phyloP scores from a whole-genome alignment of 2,329 filamentous ascomycete species.

The Trichophyton equinum region DNA sequence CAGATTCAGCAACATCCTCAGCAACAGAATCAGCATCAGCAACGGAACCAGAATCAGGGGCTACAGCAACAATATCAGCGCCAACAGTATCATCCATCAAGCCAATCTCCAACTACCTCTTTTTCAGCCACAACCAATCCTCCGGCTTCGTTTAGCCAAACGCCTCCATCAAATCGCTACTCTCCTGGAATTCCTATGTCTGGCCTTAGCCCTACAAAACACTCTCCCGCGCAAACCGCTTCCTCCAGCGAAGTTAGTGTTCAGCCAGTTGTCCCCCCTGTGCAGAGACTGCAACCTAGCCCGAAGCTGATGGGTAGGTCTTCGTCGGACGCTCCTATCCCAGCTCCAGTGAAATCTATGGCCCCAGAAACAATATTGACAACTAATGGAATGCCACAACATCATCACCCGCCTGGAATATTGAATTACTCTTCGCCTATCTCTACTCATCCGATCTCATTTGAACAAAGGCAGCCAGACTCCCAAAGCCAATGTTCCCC shows the following conservation, averaged over 20 bases:
- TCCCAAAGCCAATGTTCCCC: background rate
- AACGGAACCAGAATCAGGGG: background rate
- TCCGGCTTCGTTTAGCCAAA: slow-evolving; percentile 17
- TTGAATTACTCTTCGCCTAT: background rate
- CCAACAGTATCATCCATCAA: slow-evolving; percentile 3
- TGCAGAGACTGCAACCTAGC: slow-evolving; percentile 31
- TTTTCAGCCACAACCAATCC: slow-evolving; percentile 3
- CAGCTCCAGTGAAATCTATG: slow-evolving; percentile 32
- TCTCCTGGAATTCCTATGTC: slow-evolving; percentile 29
- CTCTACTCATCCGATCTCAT: background rate
- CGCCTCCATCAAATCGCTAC: slow-evolving; percentile 23
- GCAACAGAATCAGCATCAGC: background rate
- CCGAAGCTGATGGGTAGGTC: slow-evolving; percentile 34
- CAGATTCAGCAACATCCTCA: background rate
- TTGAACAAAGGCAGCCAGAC: background rate
- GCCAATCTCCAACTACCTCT: slow-evolving; percentile 13
- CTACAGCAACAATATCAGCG: background rate
- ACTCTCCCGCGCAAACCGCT: slow-evolving; percentile 24
- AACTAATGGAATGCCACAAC: background rate
- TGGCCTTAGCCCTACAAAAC: slow-evolving; percentile 36
- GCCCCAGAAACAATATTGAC: slow-evolving; percentile 19
- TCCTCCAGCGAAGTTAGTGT: slow-evolving; percentile 7
- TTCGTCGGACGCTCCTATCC: slow-evolving; percentile 32
- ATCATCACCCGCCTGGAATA: background rate
- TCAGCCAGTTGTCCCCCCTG: slow-evolving; percentile 29